Base-by-base conservation (phyloP, 116 monocot species). In the Iris pallida region DNA sequence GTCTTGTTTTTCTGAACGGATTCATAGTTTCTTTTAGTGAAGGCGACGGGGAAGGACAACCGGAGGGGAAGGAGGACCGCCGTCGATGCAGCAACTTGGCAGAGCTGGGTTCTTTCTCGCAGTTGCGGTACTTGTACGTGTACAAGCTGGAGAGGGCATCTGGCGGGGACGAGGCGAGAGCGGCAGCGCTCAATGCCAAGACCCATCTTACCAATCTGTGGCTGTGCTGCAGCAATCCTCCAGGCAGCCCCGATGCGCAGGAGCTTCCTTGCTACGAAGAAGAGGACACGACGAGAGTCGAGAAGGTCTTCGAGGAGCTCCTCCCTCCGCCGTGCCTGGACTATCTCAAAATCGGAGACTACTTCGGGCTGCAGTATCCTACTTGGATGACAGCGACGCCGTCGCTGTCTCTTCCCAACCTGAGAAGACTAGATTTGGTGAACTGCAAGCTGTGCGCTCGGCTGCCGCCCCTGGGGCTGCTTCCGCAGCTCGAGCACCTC, bases 251-350 rank as follows among this genome's bases (percentile, higher is more conserved):
- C 3, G 2, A n/a, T n/a, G n/a, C n/a, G n/a, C n/a, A n/a, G n/a
- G n/a, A 7, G 13, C 49, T 13, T 51, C 13, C 49, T 13, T 9
- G 49, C 49, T 66, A n/a, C 8, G 12, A 19, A 6, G 71, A 57
- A 46, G 43, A 59, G 4, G 52, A n/a, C 15, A 66, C 74, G 17
- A 47, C 16, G n/a, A 73, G 41, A 49, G 63, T 77, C 0, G 42
- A 73, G 8, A 68, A 59, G 20, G 76, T 76, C 51, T 69, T 76
- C 18, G 64, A 73, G 46, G 79, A 79, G 48, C 56, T 83, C 20
- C 64, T 61, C 15, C 84, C 84, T 2, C 73, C 84, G 56, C 17
- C 44, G 45, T 64, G 57, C 52, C 61, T 80, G 1, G 73, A 76
- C 69, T 44, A 40, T 6, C 76, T 84, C 1, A 52, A 20, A 43